Conservation (phyloP, 2,329 filamentous ascomycete species). For the Talaromyces sp. region DNA sequence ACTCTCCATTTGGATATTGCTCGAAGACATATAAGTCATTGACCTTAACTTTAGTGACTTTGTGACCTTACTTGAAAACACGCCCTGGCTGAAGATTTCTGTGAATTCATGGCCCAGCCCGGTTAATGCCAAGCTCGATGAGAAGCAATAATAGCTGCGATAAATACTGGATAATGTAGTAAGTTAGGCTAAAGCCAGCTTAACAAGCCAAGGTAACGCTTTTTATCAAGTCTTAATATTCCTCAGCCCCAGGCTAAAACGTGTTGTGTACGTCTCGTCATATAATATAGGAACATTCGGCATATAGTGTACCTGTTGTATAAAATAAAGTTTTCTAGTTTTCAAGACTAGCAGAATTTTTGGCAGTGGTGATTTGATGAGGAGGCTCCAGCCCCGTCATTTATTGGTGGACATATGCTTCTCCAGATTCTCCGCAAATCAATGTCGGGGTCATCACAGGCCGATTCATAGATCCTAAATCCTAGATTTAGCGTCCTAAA, state of each 20-base stretch:
- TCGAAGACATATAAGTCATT: too few species aligned
- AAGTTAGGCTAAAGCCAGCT: neutral
- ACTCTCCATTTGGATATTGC: neutral
- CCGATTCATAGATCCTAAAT: neutral
- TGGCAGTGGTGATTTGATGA: neutral
- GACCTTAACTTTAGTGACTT: too few species aligned
- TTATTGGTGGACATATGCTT: neutral
- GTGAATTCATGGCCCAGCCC: too few species aligned
- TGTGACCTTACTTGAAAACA: too few species aligned
- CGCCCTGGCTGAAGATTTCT: too few species aligned
- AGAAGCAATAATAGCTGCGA: neutral
- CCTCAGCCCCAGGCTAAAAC: neutral
- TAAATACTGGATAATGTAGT: neutral
- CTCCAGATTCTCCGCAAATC: slow-evolving; percentile 1
- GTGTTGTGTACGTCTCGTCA: neutral
- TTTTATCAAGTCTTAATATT: neutral
- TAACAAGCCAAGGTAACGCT: neutral
- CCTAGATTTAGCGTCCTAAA: neutral
- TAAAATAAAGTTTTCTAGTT: neutral
- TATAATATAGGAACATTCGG: neutral
- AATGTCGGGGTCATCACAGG: neutral
- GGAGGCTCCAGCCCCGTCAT: neutral
- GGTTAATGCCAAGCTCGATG: too few species aligned
- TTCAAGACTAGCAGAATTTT: neutral
- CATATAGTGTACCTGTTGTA: neutral